phyloP scores from a whole-genome alignment of 768 basidiomycete genomes.

The Vararia minispora region DNA sequence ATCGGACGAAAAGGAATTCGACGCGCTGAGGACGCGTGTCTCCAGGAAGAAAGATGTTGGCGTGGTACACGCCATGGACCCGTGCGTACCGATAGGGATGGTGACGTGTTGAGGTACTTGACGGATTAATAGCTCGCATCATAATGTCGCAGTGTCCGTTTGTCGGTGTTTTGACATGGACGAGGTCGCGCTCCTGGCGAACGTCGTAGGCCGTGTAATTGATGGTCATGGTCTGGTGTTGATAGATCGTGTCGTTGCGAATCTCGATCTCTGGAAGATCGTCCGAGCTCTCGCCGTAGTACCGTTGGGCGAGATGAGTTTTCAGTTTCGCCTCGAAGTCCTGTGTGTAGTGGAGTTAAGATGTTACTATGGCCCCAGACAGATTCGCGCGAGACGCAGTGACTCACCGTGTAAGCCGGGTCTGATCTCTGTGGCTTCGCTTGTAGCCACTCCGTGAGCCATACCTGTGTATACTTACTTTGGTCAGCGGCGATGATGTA shows the following conservation, averaged over 20 bases:
- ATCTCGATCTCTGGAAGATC: constrained; percentile 1
- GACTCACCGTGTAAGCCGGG: constrained; percentile 1
- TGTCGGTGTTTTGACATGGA: constrained; percentile 10
- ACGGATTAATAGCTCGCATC: constrained; percentile 2
- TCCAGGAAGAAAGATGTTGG: not conserved
- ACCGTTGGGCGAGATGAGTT: not conserved
- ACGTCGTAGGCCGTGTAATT: constrained; percentile 18
- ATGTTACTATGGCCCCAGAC: not conserved
- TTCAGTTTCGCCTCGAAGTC: not conserved
- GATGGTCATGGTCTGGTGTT: constrained; percentile 12
- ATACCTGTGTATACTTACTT: not conserved
- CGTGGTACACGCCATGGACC: constrained; percentile 5
- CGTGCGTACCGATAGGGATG: constrained; percentile 18
- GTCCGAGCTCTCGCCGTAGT: not conserved
- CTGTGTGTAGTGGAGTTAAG: not conserved
- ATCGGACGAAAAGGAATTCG: constrained; percentile 4
- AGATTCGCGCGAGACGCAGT: not conserved
- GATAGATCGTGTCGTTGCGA: constrained; percentile 13
- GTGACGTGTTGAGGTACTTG: constrained; percentile 3
- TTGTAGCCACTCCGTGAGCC: not conserved
- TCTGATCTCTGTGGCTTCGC: not conserved
- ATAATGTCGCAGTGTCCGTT: constrained; percentile 13
- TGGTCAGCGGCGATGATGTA: too few relatives aligned
- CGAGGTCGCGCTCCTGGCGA: constrained; percentile 8
- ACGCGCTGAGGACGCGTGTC: not conserved